Evolutionary conservation across 163 green algal species (phyloP), one percentile per base, ranked within the genome.

Genomic region (Scenedesmus sp.): DNA sequence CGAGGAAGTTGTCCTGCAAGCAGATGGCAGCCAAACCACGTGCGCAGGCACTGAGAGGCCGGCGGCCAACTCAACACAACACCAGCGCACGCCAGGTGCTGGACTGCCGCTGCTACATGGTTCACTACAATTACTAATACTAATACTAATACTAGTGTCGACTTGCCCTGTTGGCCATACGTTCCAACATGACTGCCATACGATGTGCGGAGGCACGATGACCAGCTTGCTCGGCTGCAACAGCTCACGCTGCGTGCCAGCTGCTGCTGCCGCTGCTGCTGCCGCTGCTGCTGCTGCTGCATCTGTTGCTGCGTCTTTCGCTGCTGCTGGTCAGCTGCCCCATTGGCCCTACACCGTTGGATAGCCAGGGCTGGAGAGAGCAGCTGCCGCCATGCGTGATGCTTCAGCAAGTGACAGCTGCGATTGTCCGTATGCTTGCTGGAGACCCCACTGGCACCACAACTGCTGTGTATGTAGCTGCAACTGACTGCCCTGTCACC

Each of bases 1-100:
- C 67, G 1, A 93, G 57, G 9, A 86, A 79, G 73, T 94, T 92
- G 4, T 91, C 92, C 92, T 94, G 92, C 70, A 86, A 66, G 83
- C 4, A 46, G 34, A 46, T 46, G 34, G 34, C 34, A 46, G 34
- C 34, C 34, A 46, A 46, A 46, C 34, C 34, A 46, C 34, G 34
- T 46, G 34, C 34, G 34, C 34, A 46, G 34, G 34, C 34, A 46
- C 34, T 46, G 34, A 46, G 34, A 46, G 34, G 34, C 34, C 34
- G 34, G 34, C 34, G 34, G 34, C 34, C 34, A 46, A 46, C 34
- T 46, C 34, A 46, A 46, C 34, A 26, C 52, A 64, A 20, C 55
- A 67, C 4, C 54, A 52, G 34, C 4, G 7, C 12, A 16, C 5
- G 74, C 34, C 26, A 23, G 1, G 4, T 20, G 74, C 74, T 54